Percentiles rank a stretch among this genome's conserved stretches.
Evolutionary conservation across 345 rosid species (phyloP).

Genomic region (Anastatica hierochuntica): DNA sequence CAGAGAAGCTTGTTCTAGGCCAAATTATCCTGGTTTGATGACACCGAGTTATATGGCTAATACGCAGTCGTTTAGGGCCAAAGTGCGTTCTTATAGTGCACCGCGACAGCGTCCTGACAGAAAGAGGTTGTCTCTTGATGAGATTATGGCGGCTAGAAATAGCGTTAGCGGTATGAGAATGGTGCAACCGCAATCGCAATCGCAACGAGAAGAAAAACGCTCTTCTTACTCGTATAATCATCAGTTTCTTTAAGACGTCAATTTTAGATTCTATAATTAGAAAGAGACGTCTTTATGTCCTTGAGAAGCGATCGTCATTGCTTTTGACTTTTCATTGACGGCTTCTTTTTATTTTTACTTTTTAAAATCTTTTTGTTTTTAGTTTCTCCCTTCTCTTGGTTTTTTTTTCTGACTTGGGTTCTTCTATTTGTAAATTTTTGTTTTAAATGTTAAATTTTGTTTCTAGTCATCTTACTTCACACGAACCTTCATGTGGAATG

Average conservation of each 20-base stretch:
- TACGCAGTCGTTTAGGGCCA: constrained; percentile 71
- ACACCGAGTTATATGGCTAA: constrained; percentile 77
- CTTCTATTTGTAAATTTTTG: constrained; percentile 21
- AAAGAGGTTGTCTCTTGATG: constrained; percentile 46
- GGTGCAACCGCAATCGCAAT: constrained; percentile 27
- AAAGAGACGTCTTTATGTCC: constrained; percentile 15
- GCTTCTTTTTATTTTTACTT: no score
- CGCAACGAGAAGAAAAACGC: constrained; percentile 7
- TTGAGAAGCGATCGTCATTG: constrained; percentile 5
- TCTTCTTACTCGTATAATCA: constrained; percentile 12
- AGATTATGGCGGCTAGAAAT: constrained; percentile 69
- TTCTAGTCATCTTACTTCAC: no score
- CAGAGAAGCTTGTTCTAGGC: constrained; percentile 45
- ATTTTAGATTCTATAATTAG: constrained; percentile 29
- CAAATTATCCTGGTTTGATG: constrained; percentile 26
- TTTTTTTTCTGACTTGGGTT: no score
- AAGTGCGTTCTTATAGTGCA: constrained; percentile 75
- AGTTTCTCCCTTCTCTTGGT: not conserved
- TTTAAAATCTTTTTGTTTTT: not conserved
- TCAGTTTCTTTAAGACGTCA: constrained; percentile 15
- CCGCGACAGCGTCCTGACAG: constrained; percentile 86
- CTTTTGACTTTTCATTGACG: constrained; percentile 17
- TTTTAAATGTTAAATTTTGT: constrained; percentile 2
- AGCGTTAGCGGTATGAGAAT: constrained; percentile 68
- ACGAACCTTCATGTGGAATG: not conserved